Evolutionary conservation across 129 eudicot genomes (phyloP).

Genomic region (Pulicaria dysenterica): DNA sequence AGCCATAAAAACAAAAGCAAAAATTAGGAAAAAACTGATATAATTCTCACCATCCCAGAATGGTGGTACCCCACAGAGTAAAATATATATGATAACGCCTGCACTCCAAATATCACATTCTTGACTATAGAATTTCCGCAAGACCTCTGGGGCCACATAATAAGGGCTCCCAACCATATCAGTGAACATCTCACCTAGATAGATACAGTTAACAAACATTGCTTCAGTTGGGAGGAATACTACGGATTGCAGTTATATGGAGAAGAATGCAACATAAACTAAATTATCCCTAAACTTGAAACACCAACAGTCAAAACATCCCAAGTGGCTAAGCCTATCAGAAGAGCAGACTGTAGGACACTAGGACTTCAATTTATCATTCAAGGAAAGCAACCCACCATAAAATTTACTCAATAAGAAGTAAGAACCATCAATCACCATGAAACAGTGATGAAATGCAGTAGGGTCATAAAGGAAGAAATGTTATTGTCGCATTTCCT

Average conservation of each 20-base stretch:
- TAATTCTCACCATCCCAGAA: slow-evolving; percentile 92
- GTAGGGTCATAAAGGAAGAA: too few relatives aligned
- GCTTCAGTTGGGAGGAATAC: slow-evolving; percentile 12
- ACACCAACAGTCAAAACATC: too few relatives aligned
- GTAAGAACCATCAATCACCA: too few relatives aligned
- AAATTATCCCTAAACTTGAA: too few relatives aligned
- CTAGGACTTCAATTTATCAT: too few relatives aligned
- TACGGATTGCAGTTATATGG: not conserved
- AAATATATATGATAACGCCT: slow-evolving; percentile 87
- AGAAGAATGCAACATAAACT: not conserved
- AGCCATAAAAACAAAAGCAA: slow-evolving; percentile 10
- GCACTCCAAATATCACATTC: slow-evolving; percentile 99
- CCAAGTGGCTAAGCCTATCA: too few relatives aligned
- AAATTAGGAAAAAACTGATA: not conserved
- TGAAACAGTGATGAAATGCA: too few relatives aligned
- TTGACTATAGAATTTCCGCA: slow-evolving; percentile 75
- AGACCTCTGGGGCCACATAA: slow-evolving; percentile 94
- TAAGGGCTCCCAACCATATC: slow-evolving; percentile 98
- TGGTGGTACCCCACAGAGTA: slow-evolving; percentile 93
- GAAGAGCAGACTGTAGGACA: too few relatives aligned
- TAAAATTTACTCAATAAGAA: too few relatives aligned
- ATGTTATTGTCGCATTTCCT: not conserved
- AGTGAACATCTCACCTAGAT: slow-evolving; percentile 72
- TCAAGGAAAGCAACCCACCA: too few relatives aligned
- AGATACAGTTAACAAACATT: slow-evolving; percentile 21